Evolutionary conservation across 208 protist species (phyloP).

Genomic region (Trypanosoma caninum): DNA sequence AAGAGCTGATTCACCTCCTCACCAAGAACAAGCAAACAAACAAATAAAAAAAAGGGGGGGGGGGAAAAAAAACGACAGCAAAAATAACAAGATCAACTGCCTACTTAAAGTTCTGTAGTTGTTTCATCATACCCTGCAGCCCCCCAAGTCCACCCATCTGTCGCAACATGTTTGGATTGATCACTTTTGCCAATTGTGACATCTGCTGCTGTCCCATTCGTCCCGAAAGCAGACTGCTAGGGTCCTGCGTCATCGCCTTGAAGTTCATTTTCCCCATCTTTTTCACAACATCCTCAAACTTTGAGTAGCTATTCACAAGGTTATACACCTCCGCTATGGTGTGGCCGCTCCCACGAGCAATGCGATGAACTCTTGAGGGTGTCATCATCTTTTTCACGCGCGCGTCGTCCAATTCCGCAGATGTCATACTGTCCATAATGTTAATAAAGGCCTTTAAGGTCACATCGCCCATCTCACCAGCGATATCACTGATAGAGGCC

Average conservation of each 20-base stretch:
- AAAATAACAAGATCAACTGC: no score
- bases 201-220: conserved; percentile 84
- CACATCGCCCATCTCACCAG: conserved; percentile 64
- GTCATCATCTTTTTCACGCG: conserved; percentile 92
- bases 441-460: conserved; percentile 92
- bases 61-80: no score
- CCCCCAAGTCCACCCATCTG: conserved; percentile 83
- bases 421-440: conserved; percentile 97
- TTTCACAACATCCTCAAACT: conserved; percentile 90
- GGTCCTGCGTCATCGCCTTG: conserved; percentile 83
- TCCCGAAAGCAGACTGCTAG: conserved; percentile 41
- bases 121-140: conserved; percentile 88
- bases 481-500: conserved; percentile 49
- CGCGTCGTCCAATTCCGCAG: conserved; percentile 86
- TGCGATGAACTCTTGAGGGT: conserved; percentile 75
- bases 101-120: conserved; percentile 45
- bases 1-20: no score
- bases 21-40: no score
- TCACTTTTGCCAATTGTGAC: conserved; percentile 76
- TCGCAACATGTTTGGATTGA: conserved; percentile 85
- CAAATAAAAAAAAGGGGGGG: no score
- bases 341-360: conserved; percentile 83
- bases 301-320: conserved; percentile 75
- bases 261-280: conserved; percentile 91
- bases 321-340: conserved; percentile 72